Percentiles rank a stretch among this genome's conserved stretches.
Evolutionary conservation across 768 basidiomycete species (phyloP).

Genomic region (Tephrocybe sp.): DNA sequence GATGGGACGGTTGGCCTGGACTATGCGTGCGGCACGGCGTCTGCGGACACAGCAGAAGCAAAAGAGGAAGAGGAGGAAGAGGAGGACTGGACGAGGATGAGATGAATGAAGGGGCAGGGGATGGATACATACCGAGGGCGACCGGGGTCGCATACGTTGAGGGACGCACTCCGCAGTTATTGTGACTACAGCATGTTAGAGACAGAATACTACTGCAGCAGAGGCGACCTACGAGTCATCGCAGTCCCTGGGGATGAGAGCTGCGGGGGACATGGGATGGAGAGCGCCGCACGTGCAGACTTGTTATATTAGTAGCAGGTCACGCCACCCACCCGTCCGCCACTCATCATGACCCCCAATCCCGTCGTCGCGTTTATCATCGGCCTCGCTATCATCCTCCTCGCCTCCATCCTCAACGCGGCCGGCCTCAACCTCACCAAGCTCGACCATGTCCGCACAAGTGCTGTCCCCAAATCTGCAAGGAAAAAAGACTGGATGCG

Average conservation of each 20-base stretch:
- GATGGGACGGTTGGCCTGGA: not conserved
- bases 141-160: constrained; percentile 13
- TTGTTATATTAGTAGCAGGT: not conserved
- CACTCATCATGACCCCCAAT: constrained; percentile 12
- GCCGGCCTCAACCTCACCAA: constrained; percentile 95
- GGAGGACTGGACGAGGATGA: not conserved
- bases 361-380: constrained; percentile 68
- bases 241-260: not conserved
- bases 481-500: constrained; percentile 78
- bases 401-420: constrained; percentile 85
- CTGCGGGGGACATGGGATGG: too few species aligned
- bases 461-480: constrained; percentile 71
- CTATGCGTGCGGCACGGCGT: not conserved
- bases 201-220: not conserved
- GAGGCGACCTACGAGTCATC: not conserved
- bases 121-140: constrained; percentile 4
- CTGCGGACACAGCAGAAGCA: constrained; percentile 5
- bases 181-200: not conserved
- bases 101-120: too few species aligned
- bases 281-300: not conserved
- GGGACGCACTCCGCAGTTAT: constrained; percentile 9
- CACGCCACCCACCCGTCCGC: not conserved
- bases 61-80: constrained; percentile 3
- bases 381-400: constrained; percentile 80
- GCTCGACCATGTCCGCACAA: constrained; percentile 85